Base-by-base conservation (phyloP, 202 grass and related monocot genomes). In the Schoenoplectus tabernaemontani region DNA sequence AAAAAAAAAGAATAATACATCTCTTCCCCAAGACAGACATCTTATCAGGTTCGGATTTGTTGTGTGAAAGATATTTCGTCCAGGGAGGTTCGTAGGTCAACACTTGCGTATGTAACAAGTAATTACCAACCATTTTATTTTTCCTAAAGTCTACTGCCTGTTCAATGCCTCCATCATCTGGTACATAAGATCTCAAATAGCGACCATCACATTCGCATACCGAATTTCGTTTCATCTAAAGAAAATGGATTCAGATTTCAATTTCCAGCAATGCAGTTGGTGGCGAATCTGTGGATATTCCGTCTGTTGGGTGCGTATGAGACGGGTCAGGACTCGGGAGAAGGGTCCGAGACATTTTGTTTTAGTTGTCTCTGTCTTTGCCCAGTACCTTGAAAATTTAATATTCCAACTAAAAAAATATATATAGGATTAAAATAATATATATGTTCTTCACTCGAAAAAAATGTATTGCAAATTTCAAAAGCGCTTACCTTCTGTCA, bases 61-160 rank as follows among this genome's bases (percentile, higher is more conserved):
- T 77, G 24, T 36, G 26, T 64, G 47, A 32, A 57, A 38, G 19
- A 15, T 19, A 57, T 22, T 3, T 10, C 28, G 7, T 37, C 73
- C 4, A 9, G 9, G n/a, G 34, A 66, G 16, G 34, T 19, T 56
- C 4, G n/a, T 38, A 4, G 24, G 73, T 77, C 73, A 77, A 36
- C 73, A 58, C 30, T 59, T 58, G 73, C 42, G 54, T 57, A 58
- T 37, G 54, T n/a, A 77, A 33, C 72, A 57, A 77, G 71, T 24
- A 42, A 13, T 56, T 20, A 56, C 5, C 64, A 68, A 43, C 19
- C 20, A 30, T 2, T 66, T 34, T 16, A 46, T 23, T 7, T 76
- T 76, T 76, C 33, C 47, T n/a, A 56, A 76, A 77, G 46, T 77
- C 33, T 37, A 39, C 38, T 69, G 39, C 39, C 66, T 47, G 23